A percentile compares a stretch with the other conserved stretches of the same genome.
phyloP scores from a whole-genome alignment of 768 basidiomycete genomes.

The Rhodotorula toruloides region DNA sequence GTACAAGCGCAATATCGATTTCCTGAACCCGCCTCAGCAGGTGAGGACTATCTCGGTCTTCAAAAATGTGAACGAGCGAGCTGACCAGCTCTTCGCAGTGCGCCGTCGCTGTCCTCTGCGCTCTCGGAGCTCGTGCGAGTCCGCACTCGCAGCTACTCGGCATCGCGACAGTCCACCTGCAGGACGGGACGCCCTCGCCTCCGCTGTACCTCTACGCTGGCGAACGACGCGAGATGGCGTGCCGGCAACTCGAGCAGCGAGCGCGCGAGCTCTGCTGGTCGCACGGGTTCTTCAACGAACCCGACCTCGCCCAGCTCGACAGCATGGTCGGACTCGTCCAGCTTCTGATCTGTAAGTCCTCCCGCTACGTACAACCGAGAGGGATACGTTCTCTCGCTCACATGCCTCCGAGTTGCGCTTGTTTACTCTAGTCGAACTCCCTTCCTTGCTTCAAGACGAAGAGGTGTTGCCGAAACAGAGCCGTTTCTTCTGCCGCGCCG shows the following conservation, averaged over 20 bases:
- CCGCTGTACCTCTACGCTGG: conserved; percentile 28
- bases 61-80: neutral
- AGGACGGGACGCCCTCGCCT: conserved; percentile 16
- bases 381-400: neutral
- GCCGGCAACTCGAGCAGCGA: conserved; percentile 17
- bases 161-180: conserved; percentile 1
- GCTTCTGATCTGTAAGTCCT: conserved; percentile 28
- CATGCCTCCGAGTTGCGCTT: neutral
- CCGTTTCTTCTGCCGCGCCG: conserved; percentile 20
- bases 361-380: neutral
- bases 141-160: conserved; percentile 33
- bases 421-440: conserved; percentile 8
- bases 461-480: conserved; percentile 23
- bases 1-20: conserved; percentile 17
- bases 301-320: conserved; percentile 5
- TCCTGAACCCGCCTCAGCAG: conserved; percentile 1
- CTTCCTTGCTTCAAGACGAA: conserved; percentile 13
- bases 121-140: conserved; percentile 25
- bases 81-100: neutral
- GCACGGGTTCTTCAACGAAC: conserved; percentile 11
- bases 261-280: conserved; percentile 30
- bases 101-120: conserved; percentile 28
- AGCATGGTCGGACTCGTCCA: conserved; percentile 21
- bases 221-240: conserved; percentile 29
- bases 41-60: too few relatives aligned